A percentile compares a stretch with the other conserved stretches of the same genome.
These are phyloP conservation scores for Sclerotinia nivalis DNA, from an alignment of 2,329 filamentous ascomycete species.

Conservation along the genomic window DNA sequence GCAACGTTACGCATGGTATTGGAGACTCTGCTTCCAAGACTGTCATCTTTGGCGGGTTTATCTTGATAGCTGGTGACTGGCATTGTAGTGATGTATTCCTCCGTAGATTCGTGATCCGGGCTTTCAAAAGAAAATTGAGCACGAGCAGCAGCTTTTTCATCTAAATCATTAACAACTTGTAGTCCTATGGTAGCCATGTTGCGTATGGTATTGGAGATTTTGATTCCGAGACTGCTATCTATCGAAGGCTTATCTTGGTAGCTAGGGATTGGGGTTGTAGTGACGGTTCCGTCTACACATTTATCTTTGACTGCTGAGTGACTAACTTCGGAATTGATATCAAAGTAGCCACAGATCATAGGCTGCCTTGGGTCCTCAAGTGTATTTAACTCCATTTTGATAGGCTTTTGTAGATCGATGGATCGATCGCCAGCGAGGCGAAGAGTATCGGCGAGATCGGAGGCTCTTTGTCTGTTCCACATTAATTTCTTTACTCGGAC, in stretches of 20 bases:
- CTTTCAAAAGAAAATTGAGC: neutral
- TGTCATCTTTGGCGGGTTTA: neutral
- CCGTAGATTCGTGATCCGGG: neutral
- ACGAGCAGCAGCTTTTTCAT: neutral
- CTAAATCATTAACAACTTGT: neutral
- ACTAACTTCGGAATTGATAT: slow-evolving; percentile 39
- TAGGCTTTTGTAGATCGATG: neutral
- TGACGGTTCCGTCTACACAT: neutral
- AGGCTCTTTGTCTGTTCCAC: neutral
- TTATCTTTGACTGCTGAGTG: too few relatives aligned
- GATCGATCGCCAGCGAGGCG: neutral
- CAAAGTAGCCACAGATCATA: slow-evolving; percentile 41
- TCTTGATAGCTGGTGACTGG: neutral
- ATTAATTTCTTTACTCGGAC: neutral
- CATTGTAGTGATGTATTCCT: neutral
- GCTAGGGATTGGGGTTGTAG: neutral
- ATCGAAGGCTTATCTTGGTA: slow-evolving; percentile 30
- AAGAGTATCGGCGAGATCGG: neutral
- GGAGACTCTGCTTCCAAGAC: slow-evolving; percentile 5
- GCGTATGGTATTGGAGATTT: slow-evolving; percentile 22
- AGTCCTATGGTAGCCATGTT: neutral
- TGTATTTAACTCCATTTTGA: slow-evolving; percentile 3
- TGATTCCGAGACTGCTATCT: slow-evolving; percentile 42
- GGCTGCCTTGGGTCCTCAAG: neutral
- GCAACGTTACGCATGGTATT: neutral